A percentile compares a stretch with the other conserved stretches of the same genome.
Conservation (phyloP, 2,329 filamentous ascomycete genomes). For the Colletotrichum tamarilloi region DNA sequence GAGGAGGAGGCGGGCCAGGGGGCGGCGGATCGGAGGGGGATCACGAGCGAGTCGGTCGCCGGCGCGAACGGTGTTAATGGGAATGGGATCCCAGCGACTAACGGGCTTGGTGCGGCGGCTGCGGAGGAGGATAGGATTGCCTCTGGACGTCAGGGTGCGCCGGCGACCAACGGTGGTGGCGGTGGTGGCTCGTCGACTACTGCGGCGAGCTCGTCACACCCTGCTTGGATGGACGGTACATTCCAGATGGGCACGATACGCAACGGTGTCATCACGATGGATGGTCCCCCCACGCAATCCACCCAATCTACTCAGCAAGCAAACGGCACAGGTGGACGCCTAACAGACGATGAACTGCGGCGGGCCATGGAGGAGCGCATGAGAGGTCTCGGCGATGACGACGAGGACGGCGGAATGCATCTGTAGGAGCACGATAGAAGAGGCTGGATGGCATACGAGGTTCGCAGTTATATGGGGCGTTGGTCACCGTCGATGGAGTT, state of each 20-base stretch:
- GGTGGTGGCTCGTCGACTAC: background rate
- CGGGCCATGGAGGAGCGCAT: conserved; percentile 66
- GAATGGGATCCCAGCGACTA: conserved; percentile 25
- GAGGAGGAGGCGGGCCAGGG: conserved; percentile 40
- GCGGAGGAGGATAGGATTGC: conserved; percentile 31
- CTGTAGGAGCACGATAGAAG: conserved; percentile 53
- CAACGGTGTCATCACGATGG: conserved; percentile 60
- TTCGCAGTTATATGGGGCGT: conserved; percentile 9
- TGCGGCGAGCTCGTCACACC: conserved; percentile 41
- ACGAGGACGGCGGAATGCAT: conserved; percentile 69
- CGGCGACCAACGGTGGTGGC: background rate
- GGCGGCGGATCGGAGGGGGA: background rate
- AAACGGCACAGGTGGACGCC: conserved; percentile 52
- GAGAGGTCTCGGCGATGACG: conserved; percentile 55
- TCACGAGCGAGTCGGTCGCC: background rate
- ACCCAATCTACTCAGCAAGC: conserved; percentile 5
- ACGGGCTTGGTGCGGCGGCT: conserved; percentile 32
- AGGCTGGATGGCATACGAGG: background rate
- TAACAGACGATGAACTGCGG: conserved; percentile 70
- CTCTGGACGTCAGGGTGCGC: conserved; percentile 15
- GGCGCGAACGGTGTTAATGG: background rate
- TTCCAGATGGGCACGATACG: conserved; percentile 70
- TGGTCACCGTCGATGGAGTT: background rate
- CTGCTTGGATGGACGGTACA: conserved; percentile 72
- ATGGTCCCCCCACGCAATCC: conserved; percentile 38